Evolutionary conservation across 2,329 filamentous ascomycete species (phyloP), one percentile per base, ranked within the genome.

Genomic region (Trematosphaeria pertusa): DNA sequence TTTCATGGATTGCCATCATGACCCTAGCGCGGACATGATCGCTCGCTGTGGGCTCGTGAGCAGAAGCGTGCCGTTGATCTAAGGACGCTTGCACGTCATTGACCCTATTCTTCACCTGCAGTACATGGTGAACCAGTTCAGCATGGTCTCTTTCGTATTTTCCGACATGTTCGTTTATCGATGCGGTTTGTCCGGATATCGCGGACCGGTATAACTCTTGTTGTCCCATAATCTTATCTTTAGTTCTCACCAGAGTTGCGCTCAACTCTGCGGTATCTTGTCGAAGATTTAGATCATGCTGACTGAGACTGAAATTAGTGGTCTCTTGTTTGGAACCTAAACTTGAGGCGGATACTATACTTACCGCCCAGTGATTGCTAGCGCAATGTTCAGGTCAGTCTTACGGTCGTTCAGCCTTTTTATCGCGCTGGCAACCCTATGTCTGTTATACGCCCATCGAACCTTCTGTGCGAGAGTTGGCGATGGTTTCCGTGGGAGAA

Each of bases 391-490:
- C 3, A 45, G 18, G 28, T 46, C 37, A 24, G 20, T 17, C 18
- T 46, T 50, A 11, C 47, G 41, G 9, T 26, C 22, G 14, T 33
- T 7, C 9, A 50, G 36, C 22, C 42, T 31, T 37, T 37, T 21
- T 7, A 21, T 46, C 3, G 37, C 35, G 2, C 40, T 22, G 12
- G 31, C 30, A 9, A 50, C 20, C 15, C 33, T 41, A 8, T 30
- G 35, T 20, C 34, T 45, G 28, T 36, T 28, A 17, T 31, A 41
- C 17, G 41, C 37, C 42, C 43, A 50, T 37, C 33, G 46, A n/a
- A 46, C 2, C 26, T 37, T 46, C n/a, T 41, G 11, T 3, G 24
- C 32, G 10, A 33, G 31, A 22, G 5, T 20, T 20, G 24, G 26
- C 11, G 47, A 42, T 11, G 22, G 20, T 15, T 46, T 19, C 5